These are phyloP conservation scores for Penicillium salamii DNA, from an alignment of 495 filamentous ascomycete species.

Conservation along the genomic window DNA sequence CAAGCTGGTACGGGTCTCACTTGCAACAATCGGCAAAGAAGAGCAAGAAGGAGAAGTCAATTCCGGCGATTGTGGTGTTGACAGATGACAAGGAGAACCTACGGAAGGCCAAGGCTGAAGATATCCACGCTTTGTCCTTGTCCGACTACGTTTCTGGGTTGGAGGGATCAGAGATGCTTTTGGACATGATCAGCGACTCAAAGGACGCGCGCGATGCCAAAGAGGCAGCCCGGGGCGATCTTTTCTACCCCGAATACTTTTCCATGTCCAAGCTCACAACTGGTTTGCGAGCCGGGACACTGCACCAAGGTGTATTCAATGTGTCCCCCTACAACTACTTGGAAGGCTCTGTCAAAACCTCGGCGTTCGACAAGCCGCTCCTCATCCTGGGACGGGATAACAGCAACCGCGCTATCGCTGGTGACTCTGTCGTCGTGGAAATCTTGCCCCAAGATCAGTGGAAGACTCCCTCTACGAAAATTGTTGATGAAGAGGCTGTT, in stretches of 20 bases:
- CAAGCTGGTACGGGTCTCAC: constrained; percentile 86
- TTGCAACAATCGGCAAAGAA: constrained; percentile 56
- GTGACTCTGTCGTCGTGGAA: constrained; percentile 89
- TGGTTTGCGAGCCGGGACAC: constrained; percentile 74
- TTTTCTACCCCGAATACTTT: constrained; percentile 81
- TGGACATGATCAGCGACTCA: constrained; percentile 91
- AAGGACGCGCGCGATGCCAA: constrained; percentile 63
- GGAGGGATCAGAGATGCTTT: constrained; percentile 74
- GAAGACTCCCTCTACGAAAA: constrained; percentile 92
- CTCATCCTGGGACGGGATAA: constrained; percentile 92
- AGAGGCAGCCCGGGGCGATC: constrained; percentile 56
- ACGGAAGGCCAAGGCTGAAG: constrained; percentile 73
- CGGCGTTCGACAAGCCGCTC: constrained; percentile 84
- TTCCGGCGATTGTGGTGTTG: constrained; percentile 85
- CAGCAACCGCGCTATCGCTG: constrained; percentile 89
- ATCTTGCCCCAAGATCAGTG: constrained; percentile 90
- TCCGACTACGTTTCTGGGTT: constrained; percentile 78
- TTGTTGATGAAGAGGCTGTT: constrained; percentile 90
- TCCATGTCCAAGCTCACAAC: constrained; percentile 94
- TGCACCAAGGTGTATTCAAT: constrained; percentile 94
- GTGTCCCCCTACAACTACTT: constrained; percentile 97
- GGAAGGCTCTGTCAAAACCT: constrained; percentile 85
- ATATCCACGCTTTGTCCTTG: constrained; percentile 63
- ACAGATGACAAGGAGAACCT: constrained; percentile 90
- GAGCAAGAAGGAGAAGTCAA: constrained; percentile 53